Evolutionary conservation across 2,329 filamentous ascomycete species (phyloP), one percentile per base, ranked within the genome.

Genomic region (Lasiodiplodia theobromae): DNA sequence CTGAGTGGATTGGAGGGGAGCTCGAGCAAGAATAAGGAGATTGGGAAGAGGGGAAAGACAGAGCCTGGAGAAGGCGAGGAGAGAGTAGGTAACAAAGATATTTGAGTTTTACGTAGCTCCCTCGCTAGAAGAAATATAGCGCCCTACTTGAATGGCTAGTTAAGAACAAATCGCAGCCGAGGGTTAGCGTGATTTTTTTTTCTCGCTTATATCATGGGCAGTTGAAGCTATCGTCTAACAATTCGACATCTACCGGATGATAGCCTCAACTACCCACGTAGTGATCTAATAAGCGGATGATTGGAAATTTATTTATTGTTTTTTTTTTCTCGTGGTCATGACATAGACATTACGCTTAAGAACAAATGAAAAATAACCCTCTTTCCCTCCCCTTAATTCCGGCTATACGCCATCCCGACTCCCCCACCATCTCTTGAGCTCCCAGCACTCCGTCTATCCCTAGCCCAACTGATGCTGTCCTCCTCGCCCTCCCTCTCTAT

Each of bases 1-100:
- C 69, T 80, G 21, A 77, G 74, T 70, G 80, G 80, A 11, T 69
- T 83, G 68, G 80, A 82, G 71, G 81, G 81, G 6, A 82, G 68
- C 23, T 25, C 49, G 34, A 76, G 71, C 62, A 70, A 70, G 54
- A 72, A 77, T 58, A 66, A 70, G 37, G 71, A n/a, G 54, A 49
- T 69, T 31, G 60, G 51, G n/a, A 23, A 44, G 21, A 66, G 49
- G 28, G 60, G 53, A 5, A 57, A 21, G 49, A 23, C 67, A 52
- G 71, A 60, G 18, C 37, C n/a, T 18, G 25, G 25, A 4, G 44
- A 49, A 38, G 21, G 38, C 11, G 5, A 11, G 31, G 40, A 8
- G 40, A 23, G 12, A 2, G 38, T 6, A 23, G 28, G 1, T 31
- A 3, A 34, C 8, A 34, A 34, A 34, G 31, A 34, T 34, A 34